These are phyloP conservation scores for Alternaria brassicicola DNA, from an alignment of 2,329 filamentous ascomycete genomes.

Conservation along the genomic window DNA sequence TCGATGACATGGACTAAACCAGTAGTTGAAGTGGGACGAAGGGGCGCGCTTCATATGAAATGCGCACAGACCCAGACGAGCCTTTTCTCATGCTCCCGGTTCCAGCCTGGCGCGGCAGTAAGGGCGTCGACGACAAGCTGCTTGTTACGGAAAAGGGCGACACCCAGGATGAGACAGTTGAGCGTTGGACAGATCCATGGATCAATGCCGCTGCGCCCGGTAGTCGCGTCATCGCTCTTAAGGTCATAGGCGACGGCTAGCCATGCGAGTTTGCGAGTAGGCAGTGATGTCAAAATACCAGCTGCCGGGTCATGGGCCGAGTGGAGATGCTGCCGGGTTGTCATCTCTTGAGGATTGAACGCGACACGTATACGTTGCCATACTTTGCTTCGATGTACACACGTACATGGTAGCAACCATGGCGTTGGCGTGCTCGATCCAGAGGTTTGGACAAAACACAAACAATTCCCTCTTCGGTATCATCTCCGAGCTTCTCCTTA, in stretches of 20 bases:
- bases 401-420: neutral
- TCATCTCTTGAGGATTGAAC: neutral
- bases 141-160: neutral
- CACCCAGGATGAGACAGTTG: neutral
- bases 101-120: neutral
- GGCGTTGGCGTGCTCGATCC: neutral
- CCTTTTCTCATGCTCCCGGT: neutral
- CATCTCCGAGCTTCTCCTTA: neutral
- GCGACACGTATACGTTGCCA: neutral
- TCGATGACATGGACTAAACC: neutral
- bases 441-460: neutral
- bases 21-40: neutral
- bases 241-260: neutral
- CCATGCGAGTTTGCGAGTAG: too few relatives aligned
- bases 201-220: neutral
- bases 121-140: neutral
- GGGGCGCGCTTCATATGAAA: neutral
- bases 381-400: neutral
- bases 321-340: neutral
- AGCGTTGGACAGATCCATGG: neutral
- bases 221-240: neutral
- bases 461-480: neutral
- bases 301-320: neutral
- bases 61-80: neutral
- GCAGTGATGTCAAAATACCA: too few relatives aligned